phyloP scores from a whole-genome alignment of 177 flowering plant species.

The Telopea speciosissima region DNA sequence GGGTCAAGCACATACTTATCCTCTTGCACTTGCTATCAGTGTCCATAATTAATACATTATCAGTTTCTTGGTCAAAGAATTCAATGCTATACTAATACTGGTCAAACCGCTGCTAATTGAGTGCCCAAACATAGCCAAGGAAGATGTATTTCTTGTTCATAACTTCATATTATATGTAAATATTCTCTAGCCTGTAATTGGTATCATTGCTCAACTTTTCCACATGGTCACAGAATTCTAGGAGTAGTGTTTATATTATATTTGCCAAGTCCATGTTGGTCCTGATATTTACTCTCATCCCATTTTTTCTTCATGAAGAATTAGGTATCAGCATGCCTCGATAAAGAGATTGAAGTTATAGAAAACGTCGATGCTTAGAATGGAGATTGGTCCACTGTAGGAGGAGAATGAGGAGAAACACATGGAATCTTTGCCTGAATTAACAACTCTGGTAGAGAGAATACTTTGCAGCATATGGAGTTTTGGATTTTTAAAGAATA shows the following conservation, averaged over 20 bases:
- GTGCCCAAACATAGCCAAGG: neutral
- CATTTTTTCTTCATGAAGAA: conserved; percentile 26
- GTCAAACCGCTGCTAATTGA: conserved; percentile 6
- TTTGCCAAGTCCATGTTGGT: no score
- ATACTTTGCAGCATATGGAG: neutral
- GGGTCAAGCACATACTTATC: neutral
- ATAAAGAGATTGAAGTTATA: conserved; percentile 24
- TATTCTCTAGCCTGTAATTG: conserved; percentile 3
- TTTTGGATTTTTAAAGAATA: neutral
- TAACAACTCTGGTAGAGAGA: conserved; percentile 1
- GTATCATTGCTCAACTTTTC: no score
- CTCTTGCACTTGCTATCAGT: conserved; percentile 2
- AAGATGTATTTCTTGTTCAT: neutral
- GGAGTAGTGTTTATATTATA: no score
- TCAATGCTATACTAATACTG: neutral
- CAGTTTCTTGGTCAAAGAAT: neutral
- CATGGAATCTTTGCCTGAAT: neutral
- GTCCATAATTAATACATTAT: neutral
- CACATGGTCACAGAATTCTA: no score
- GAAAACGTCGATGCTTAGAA: conserved; percentile 14
- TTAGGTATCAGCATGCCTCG: conserved; percentile 63
- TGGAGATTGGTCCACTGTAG: neutral
- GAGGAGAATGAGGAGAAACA: neutral
- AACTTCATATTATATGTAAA: neutral
- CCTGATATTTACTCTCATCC: conserved; percentile 3